Percentiles rank a stretch among this genome's conserved stretches.
phyloP scores from a whole-genome alignment of 2,329 filamentous ascomycete genomes.

The Acephala macrosclerotiorum region DNA sequence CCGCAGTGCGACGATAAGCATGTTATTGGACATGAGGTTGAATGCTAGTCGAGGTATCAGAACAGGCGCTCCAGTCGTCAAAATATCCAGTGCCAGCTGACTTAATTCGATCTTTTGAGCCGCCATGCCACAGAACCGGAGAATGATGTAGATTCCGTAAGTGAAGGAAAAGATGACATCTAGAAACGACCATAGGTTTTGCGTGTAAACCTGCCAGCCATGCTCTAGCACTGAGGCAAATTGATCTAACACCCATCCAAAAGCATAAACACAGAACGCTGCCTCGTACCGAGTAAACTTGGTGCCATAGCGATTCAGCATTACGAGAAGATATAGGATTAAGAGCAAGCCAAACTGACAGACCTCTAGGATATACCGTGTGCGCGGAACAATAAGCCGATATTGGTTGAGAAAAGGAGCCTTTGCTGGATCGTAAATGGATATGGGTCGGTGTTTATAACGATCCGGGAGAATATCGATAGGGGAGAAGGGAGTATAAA shows the following conservation, averaged over 20 bases:
- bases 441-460: slow-evolving; percentile 85
- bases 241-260: slow-evolving; percentile 66
- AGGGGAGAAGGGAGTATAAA: slow-evolving; percentile 83
- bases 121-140: slow-evolving; percentile 71
- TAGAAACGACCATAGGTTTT: slow-evolving; percentile 91
- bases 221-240: slow-evolving; percentile 52
- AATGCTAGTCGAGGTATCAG: slow-evolving; percentile 82
- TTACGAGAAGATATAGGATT: slow-evolving; percentile 73
- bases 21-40: slow-evolving; percentile 82
- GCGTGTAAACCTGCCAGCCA: slow-evolving; percentile 80
- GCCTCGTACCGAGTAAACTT: slow-evolving; percentile 65
- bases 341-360: slow-evolving; percentile 78
- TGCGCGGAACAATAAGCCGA: slow-evolving; percentile 81
- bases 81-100: slow-evolving; percentile 77
- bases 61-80: slow-evolving; percentile 81
- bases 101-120: slow-evolving; percentile 55
- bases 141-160: slow-evolving; percentile 70
- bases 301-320: slow-evolving; percentile 69
- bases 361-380: slow-evolving; percentile 77
- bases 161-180: slow-evolving; percentile 79
- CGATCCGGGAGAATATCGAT: slow-evolving; percentile 86
- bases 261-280: slow-evolving; percentile 75
- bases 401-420: slow-evolving; percentile 85
- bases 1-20: slow-evolving; percentile 81
- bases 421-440: slow-evolving; percentile 78